Percentiles rank a stretch among this genome's conserved stretches.
These are phyloP conservation scores for Westerdykella sp. DNA, from an alignment of 2,329 filamentous ascomycete species.

Conservation along the genomic window DNA sequence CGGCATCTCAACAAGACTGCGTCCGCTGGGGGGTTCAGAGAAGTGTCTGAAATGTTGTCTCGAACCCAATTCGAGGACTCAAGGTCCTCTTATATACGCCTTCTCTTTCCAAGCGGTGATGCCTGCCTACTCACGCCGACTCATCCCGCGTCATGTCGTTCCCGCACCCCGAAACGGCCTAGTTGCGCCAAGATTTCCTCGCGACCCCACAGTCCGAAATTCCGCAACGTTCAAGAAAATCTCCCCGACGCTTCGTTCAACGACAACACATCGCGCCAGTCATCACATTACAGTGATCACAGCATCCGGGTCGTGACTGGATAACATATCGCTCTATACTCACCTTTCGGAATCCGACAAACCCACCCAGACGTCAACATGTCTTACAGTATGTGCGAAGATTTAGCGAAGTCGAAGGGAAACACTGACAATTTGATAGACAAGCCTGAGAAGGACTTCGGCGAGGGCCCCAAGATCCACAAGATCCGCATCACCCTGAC, in stretches of 20 bases:
- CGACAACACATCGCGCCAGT: conserved; percentile 35
- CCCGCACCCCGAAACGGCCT: conserved; percentile 20
- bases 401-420: background rate
- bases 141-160: background rate
- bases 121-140: background rate
- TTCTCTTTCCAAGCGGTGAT: background rate
- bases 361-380: conserved; percentile 21
- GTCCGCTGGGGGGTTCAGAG: background rate
- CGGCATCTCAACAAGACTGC: conserved; percentile 26
- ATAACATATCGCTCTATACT: conserved; percentile 12
- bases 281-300: conserved; percentile 50
- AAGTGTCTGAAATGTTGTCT: background rate
- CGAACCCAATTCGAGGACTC: background rate
- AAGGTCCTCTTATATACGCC: background rate
- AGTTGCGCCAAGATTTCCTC: conserved; percentile 37
- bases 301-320: conserved; percentile 46
- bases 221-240: conserved; percentile 14
- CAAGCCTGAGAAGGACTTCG: conserved; percentile 85
- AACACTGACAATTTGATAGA: conserved; percentile 36
- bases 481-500: conserved; percentile 98
- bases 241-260: conserved; percentile 11
- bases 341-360: conserved; percentile 16
- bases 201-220: conserved; percentile 15
- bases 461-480: conserved; percentile 88
- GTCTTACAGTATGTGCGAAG: conserved; percentile 29